Base-by-base conservation (phyloP, 2,329 filamentous ascomycete species). In the Penicillium brasilianum region DNA sequence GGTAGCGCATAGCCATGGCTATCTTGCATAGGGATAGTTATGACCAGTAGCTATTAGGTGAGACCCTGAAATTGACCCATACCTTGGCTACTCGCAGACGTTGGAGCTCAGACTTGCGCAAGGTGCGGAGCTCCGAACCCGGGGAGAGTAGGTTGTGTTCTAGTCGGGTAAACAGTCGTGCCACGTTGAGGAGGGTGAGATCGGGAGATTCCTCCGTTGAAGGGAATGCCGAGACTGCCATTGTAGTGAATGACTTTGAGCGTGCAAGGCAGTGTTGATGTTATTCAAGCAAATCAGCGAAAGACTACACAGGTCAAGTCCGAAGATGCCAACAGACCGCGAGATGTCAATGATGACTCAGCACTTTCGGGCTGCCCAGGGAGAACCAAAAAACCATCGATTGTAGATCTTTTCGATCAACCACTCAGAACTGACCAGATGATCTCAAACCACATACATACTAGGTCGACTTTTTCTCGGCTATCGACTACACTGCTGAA, bases 91-190 rank as follows among this genome's bases (percentile, higher is more conserved):
- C 74, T 68, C 80, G 75, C 62, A 75, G 73, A 58, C 79, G 76
- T 63, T 81, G 78, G 57, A 77, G 77, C 50, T 79, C 75, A 32
- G 79, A 77, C 60, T 71, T 73, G 36, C 71, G 75, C 41, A 80
- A 65, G 13, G 73, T 67, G 60, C 72, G 75, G 20, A 78, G 66
- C 44, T 79, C 76, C 39, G 76, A 67, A 13, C 67, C 71, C 9
- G 72, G 69, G 4, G 78, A 77, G 55, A 81, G 75, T 39, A 82
- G 70, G 54, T 82, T 79, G 59, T 78, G 70, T 60, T 79, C 78
- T 25, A 81, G 73, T 32, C 79, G 77, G 16, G 74, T 70, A 43
- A 82, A 71, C n/a, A 81, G 72, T 44, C 78, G 77, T 32, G 77
- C 71, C 16, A 81, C 70, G 52, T 76, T 79, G 43, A 81, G 71